Evolutionary conservation across 2,329 filamentous ascomycete species (phyloP), one percentile per base, ranked within the genome.

Genomic region (Huntiella abstrusa): DNA sequence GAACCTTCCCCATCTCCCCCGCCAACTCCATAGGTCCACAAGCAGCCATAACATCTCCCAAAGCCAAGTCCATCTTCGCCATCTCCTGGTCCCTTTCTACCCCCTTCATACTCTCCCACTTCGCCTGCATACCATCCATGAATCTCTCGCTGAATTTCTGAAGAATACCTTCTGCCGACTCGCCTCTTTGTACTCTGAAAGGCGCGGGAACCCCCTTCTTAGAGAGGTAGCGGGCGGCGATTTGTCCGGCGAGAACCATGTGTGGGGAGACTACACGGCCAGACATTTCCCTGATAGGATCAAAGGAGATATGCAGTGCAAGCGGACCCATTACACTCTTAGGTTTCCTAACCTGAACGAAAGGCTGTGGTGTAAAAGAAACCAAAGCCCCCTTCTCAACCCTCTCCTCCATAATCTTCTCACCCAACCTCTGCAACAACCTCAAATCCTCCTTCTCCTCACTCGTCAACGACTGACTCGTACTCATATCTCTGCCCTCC

Each of bases 191-290:
- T 32, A 64, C 63, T 48, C 70, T 71, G 58, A 71, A 81, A 5
- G 75, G 73, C 22, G 75, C 64, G 33, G 75, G 69, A 44, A 82
- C 70, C 15, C 63, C 60, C 43, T 75, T 69, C 16, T 67, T 64
- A 41, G 64, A 55, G 54, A 74, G 78, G 73, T 74, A 82, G 28
- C 62, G 63, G 15, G 75, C 76, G 34, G 71, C 74, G 19, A 77
- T 61, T 54, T 78, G 67, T 46, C 73, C 74, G 10, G 74, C 76
- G 3, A 79, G 62, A 34, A 72, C 64, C 77, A 81, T 82, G 35
- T 59, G 56, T 41, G 58, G 62, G 42, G 58, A 53, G 8, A 65
- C 63, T 8, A 47, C 43, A 10, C 55, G 57, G 4, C 51, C 58
- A 6, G 57, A 61, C 2, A 35, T 19, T 10, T 28, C 22, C 8